These are phyloP conservation scores for Aegilops speltoides DNA, from an alignment of 176 grass and related monocot genomes.

Conservation along the genomic window DNA sequence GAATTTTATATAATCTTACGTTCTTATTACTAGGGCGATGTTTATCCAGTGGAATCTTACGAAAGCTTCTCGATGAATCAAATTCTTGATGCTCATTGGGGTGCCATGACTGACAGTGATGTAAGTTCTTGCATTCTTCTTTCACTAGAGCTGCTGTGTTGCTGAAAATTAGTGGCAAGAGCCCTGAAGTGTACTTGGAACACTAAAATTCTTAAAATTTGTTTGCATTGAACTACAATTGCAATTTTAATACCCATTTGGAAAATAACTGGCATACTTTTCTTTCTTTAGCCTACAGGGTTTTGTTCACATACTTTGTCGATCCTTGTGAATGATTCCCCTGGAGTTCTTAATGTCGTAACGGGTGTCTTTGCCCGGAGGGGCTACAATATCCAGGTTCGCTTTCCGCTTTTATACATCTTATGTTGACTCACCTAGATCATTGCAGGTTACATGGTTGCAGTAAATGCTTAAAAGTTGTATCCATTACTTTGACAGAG, in stretches of 20 bases:
- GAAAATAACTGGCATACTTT: constrained; percentile 22
- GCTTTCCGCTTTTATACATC: neutral
- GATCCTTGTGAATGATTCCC: constrained; percentile 79
- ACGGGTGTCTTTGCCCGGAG: constrained; percentile 71
- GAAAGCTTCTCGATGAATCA: constrained; percentile 52
- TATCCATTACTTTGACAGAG: constrained; percentile 47
- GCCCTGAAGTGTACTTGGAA: neutral
- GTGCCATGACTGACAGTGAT: constrained; percentile 59
- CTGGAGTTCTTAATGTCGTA: constrained; percentile 71
- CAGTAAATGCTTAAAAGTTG: constrained; percentile 1
- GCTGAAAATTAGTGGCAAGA: neutral
- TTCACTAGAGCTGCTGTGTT: neutral
- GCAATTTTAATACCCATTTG: neutral
- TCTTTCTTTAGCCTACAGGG: constrained; percentile 55
- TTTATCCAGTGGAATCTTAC: constrained; percentile 78
- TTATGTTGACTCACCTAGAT: neutral
- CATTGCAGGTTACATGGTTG: constrained; percentile 6
- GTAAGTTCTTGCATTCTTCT: constrained; percentile 43
- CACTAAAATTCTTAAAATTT: neutral
- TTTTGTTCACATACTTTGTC: constrained; percentile 81
- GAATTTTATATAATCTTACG: neutral
- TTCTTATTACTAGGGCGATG: constrained; percentile 59
- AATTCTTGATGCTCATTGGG: constrained; percentile 89
- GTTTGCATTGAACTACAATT: neutral
- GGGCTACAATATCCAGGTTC: constrained; percentile 85